Evolutionary conservation across 371 early-diverging fungal species (phyloP), one percentile per base, ranked within the genome.

Genomic region (Rhizopus delemar): DNA sequence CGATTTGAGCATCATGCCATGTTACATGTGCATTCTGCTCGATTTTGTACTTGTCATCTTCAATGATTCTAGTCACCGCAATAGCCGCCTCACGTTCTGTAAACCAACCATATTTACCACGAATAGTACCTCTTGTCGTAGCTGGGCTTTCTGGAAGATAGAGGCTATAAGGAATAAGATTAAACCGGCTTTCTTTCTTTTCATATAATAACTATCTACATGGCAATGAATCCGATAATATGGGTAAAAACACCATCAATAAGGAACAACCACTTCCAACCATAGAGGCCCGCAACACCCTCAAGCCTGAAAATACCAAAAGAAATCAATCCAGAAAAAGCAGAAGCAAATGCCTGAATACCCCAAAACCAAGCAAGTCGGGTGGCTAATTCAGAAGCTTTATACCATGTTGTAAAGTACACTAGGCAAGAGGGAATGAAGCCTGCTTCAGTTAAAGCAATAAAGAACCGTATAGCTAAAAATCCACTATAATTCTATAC

Each of bases 311-410:
- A 75, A 41, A 87, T 71, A 13, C 76, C 83, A 56, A 77, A 84
- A 0, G 87, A 73, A 13, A 87, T 68, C 9, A 85, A 57, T 31
- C 87, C 87, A 1, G 84, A 82, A 41, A 75, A 68, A 2, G 87
- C 82, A 31, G 81, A 80, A n/a, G 87, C 84, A 46, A 86, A 66
- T 3, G 80, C 55, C 46, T 83, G 76, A 31, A 81, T 67, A 15
- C 78, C 80, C 87, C 87, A 87, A 53, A 87, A 85, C 62, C 71
- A 82, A 48, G 67, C 67, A 2, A 87, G 69, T 5, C 87, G 70
- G 6, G 82, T 70, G 2, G 82, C 86, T 57, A 87, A 67, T 53
- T 86, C 87, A 3, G 56, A 65, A 2, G 77, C 73, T 57, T 81
- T 87, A 74, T 87, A 87, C 69, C 76, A 84, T 0, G 72, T 65